Base-by-base conservation (phyloP, 345 rosid species). In the Anacardium occidentale region DNA sequence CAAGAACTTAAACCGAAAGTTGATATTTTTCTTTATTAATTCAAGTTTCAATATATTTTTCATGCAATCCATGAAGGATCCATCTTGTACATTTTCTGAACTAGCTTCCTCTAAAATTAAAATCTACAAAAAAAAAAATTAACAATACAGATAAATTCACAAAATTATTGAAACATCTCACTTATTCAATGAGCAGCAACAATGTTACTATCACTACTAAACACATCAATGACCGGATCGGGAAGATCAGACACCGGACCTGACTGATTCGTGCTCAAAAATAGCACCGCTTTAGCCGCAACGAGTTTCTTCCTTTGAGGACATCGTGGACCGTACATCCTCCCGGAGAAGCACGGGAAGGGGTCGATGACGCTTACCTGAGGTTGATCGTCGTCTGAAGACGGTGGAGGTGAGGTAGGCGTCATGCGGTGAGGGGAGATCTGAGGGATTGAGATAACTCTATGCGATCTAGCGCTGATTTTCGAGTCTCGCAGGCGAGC, bases 401-500 rank as follows among this genome's bases (percentile, higher is more conserved):
- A 52, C 10, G 42, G 50, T 1, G 75, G 77, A 76, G 71, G 63
- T 2, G 77, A 57, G 5, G 68, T 50, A 40, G 62, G 61, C 2
- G 77, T 42, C 10, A 18, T 1, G 50, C 75, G 29, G 50, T 8
- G 54, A 29, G 63, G 26, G n/a, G 65, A 55, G 73, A 77, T 71
- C 67, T 66, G 75, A 9, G 67, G 53, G 67, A 78, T 56, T 17
- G 83, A 54, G 69, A 69, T 66, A 20, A 47, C 61, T 20, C 87
- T 77, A 72, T 76, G 84, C 4, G 85, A 75, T 75, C 83, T 76
- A 58, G 84, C 85, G 77, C 80, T 79, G 81, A 83, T 84, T 56
- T 81, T 76, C 0, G 87, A 83, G 75, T 86, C 90, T 12, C 87
- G 59, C 32, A 86, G 83, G 7, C 77, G 84, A 5, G 90, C 90